Conservation (phyloP, 768 basidiomycete species). For the Gelatoporia subvermispora region DNA sequence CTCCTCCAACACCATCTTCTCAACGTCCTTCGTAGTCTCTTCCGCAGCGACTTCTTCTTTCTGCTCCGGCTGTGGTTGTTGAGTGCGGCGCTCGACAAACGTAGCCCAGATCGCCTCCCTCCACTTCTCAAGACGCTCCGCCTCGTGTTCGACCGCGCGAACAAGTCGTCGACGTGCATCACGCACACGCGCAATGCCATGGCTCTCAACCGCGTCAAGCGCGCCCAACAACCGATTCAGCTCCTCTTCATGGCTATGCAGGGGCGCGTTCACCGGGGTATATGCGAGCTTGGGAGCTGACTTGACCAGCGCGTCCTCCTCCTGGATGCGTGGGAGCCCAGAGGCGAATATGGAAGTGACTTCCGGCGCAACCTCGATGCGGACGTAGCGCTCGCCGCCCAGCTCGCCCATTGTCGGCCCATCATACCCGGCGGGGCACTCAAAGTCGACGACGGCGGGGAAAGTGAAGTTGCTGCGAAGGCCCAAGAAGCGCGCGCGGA, state of each 20-base stretch:
- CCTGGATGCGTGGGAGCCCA: neutral
- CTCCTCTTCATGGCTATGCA: conserved; percentile 60
- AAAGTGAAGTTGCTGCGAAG: conserved; percentile 39
- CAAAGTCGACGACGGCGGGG: conserved; percentile 46
- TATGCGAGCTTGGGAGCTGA: conserved; percentile 47
- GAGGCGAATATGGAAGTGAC: neutral
- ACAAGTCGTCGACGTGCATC: conserved; percentile 48
- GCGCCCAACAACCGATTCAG: conserved; percentile 58
- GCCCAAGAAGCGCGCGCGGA: conserved; percentile 40
- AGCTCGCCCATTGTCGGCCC: conserved; percentile 1
- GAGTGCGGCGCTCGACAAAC: neutral
- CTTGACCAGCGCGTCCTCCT: conserved; percentile 2
- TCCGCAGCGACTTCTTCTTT: no score
- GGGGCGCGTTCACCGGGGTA: conserved; percentile 51
- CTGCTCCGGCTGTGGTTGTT: no score
- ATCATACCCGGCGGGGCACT: conserved; percentile 1
- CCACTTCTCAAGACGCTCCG: conserved; percentile 42
- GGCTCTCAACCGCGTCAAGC: conserved; percentile 66
- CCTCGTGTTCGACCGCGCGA: conserved; percentile 54
- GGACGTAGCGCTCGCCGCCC: neutral
- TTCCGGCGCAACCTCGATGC: conserved; percentile 4
- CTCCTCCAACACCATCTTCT: no score
- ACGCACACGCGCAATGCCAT: conserved; percentile 51
- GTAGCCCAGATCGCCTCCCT: conserved; percentile 18
- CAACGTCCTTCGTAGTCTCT: no score